Evolutionary conservation across 1,139 yeast genomes (phyloP), one percentile per base, ranked within the genome.

Genomic region (Arxiozyma heterogenica): DNA sequence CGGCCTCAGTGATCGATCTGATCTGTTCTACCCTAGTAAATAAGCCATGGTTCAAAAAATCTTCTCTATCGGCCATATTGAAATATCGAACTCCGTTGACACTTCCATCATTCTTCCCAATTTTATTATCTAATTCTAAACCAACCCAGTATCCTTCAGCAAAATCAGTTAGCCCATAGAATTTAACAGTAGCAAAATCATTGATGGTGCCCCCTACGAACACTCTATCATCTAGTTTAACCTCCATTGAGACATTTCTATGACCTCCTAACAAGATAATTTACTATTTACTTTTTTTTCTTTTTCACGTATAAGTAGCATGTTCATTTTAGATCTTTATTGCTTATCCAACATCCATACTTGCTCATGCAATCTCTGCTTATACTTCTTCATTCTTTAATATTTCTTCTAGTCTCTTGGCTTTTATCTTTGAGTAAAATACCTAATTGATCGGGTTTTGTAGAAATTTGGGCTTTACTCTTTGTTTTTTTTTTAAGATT

Each of bases 31-130:
- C 65, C 41, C 81, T 71, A 0, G 81, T 83, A 67, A 84, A 84
- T 2, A 83, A 67, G 0, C 97, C 97, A 65, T 78, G 77, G 18
- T 58, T 69, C 56, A 59, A 15, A 9, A 27, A 41, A 22, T 46
- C 64, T 3, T 49, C 50, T 1, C 73, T 72, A 27, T 60, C 60
- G 56, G 85, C 51, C 23, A 57, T 78, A 1, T 74, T 69, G 61
- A 91, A 91, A 67, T 90, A 88, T 49, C 73, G 61, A 0, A 71
- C 70, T 0, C 88, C 94, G 34, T 81, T 74, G 0, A 90, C 80
- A 1, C 83, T 71, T 0, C 98, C 98, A 63, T 90, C 80, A 62
- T 91, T 89, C 68, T 84, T 86, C 1, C 97, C 98, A 0, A 64
- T 64, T 0, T 85, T 80, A 17, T 72, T 71, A 38, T 79, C 81